Conservation (phyloP, 176 grass and related monocot species). For the Triticum turgidum region DNA sequence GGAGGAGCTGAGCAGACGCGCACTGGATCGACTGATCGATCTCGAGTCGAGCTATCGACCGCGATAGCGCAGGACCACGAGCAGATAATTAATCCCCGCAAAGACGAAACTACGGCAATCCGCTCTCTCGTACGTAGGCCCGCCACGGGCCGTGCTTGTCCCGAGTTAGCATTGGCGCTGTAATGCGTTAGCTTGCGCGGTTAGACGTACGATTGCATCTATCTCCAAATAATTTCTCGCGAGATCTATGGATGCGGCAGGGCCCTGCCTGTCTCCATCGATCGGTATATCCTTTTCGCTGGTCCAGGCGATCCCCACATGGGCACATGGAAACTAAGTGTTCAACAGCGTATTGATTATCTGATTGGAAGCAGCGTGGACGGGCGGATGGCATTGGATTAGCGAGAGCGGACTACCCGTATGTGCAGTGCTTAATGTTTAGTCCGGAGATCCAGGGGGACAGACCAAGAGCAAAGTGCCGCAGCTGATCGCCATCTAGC, state of each 20-base stretch:
- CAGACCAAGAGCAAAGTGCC: slow-evolving; percentile 22
- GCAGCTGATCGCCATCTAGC: not conserved
- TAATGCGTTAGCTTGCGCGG: slow-evolving; percentile 1
- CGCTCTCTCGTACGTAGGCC: slow-evolving; percentile 17
- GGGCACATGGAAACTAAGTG: slow-evolving; percentile 29
- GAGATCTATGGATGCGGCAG: slow-evolving; percentile 19
- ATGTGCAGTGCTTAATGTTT: not conserved
- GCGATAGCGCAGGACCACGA: slow-evolving; percentile 30
- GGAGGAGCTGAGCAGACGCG: not conserved
- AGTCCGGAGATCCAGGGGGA: not conserved
- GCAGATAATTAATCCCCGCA: slow-evolving; percentile 14
- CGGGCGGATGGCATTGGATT: not conserved
- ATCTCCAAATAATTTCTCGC: not conserved
- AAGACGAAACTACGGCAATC: slow-evolving; percentile 17
- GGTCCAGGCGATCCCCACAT: slow-evolving; percentile 18
- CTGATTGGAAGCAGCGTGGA: slow-evolving; percentile 13
- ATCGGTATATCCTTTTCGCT: not conserved
- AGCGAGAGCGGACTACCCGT: not conserved
- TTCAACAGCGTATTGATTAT: not conserved
- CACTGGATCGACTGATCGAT: not conserved
- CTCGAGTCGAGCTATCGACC: not conserved
- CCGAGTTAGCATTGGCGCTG: slow-evolving; percentile 29
- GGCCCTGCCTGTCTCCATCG: not conserved
- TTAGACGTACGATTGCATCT: slow-evolving; percentile 3
- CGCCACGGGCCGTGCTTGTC: slow-evolving; percentile 39